phyloP scores from a whole-genome alignment of 495 filamentous ascomycete genomes.

The Aspergillus sparsus region DNA sequence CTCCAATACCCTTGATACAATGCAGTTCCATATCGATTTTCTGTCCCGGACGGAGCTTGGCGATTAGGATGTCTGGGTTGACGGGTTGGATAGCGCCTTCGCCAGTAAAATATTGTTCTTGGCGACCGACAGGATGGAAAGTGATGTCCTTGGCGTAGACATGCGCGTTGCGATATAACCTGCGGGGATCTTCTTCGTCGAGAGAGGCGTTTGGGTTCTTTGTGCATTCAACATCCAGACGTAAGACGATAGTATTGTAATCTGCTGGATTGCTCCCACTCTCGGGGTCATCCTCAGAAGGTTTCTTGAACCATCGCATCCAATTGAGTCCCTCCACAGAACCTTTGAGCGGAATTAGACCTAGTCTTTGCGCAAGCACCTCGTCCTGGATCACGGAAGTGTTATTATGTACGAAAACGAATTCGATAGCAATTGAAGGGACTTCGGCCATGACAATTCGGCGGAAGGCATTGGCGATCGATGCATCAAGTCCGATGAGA shows the following conservation, averaged over 20 bases:
- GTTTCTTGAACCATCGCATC: slow-evolving; percentile 74
- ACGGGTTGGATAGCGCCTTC: slow-evolving; percentile 68
- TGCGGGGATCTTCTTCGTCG: slow-evolving; percentile 74
- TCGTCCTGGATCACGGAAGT: slow-evolving; percentile 97
- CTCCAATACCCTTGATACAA: slow-evolving; percentile 89
- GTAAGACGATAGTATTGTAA: slow-evolving; percentile 76
- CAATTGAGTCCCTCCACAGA: slow-evolving; percentile 70
- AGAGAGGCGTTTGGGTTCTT: slow-evolving; percentile 68
- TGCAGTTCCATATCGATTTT: slow-evolving; percentile 79
- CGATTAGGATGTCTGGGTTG: slow-evolving; percentile 91
- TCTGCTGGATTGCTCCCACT: slow-evolving; percentile 59
- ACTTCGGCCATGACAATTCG: slow-evolving; percentile 96
- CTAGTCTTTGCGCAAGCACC: slow-evolving; percentile 84
- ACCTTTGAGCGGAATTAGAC: slow-evolving; percentile 85
- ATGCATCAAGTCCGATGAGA: slow-evolving; percentile 85
- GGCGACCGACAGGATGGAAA: slow-evolving; percentile 73
- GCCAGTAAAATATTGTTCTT: slow-evolving; percentile 65
- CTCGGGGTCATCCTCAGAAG: slow-evolving; percentile 54
- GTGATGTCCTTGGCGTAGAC: slow-evolving; percentile 83
- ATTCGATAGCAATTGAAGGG: slow-evolving; percentile 89
- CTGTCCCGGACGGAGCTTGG: slow-evolving; percentile 92
- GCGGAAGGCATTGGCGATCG: slow-evolving; percentile 96
- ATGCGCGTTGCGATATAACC: slow-evolving; percentile 79
- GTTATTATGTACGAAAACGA: slow-evolving; percentile 88
- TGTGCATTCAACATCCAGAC: slow-evolving; percentile 73